Evolutionary conservation across 176 grass and related monocot species (phyloP), one percentile per base, ranked within the genome.

Genomic region (Triticum turgidum): DNA sequence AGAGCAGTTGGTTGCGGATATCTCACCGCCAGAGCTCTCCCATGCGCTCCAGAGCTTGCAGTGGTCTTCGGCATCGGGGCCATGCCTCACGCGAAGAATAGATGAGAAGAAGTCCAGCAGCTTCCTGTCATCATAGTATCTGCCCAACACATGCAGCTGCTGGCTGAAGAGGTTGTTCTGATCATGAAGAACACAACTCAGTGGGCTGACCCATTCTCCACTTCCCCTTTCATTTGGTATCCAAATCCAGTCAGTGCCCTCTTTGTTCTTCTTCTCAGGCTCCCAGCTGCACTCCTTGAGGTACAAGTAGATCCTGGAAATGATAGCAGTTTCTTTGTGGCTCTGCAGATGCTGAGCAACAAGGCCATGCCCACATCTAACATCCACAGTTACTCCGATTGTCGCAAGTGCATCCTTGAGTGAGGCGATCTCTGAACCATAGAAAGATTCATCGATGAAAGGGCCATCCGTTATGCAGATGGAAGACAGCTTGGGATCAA

Each of bases 371-470:
- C 74, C 80, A 18, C 7, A 3, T 22, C 15, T 65, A 33, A 85
- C 54, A 84, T 92, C 80, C 4, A 93, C 91, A 25, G 27, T 58
- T 4, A 88, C 91, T 22, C 91, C 87, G 0, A 93, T 96, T 88
- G 18, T 63, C 8, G 4, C 15, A 21, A 97, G 90, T 3, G 75
- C 39, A 58, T 83, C 73, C 71, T 84, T 87, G 35, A 89, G 94
- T 20, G 65, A 82, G 4, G 49, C 6, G 13, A 97, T 83, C 51
- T 85, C 78, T 6, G 78, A 41, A 25, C 91, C 91, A 65, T 89
- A 94, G 24, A 96, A 96, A 1, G 39, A 74, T 70, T 93, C 87
- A 86, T 96, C 89, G 10, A 96, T 96, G 73, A 96, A 96, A 65
- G 94, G 91, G 0, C 91, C 92, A 59, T 94, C 92, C 47, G 75